A percentile compares a stretch with the other conserved stretches of the same genome.
Evolutionary conservation across 768 basidiomycete species (phyloP).

Genomic region (Omphalotus guepiniiformis): DNA sequence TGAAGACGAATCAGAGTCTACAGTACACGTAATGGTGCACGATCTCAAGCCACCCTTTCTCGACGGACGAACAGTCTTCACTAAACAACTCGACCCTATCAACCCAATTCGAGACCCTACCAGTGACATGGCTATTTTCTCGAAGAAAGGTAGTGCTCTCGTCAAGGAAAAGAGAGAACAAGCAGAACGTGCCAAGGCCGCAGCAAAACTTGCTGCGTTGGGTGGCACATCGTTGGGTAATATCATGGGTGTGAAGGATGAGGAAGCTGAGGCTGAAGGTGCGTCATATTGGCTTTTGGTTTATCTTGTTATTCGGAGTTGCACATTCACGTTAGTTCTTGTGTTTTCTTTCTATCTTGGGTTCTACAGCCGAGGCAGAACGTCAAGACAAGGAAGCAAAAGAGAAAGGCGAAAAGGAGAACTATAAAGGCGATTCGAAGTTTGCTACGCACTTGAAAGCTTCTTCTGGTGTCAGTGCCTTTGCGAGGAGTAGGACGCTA

Average conservation of each 20-base stretch:
- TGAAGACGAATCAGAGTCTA: constrained; percentile 93
- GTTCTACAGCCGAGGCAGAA: constrained; percentile 51
- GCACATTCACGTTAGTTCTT: constrained; percentile 64
- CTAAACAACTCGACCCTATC: constrained; percentile 94
- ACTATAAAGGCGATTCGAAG: constrained; percentile 93
- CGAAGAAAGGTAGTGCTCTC: constrained; percentile 92
- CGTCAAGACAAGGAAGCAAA: constrained; percentile 43
- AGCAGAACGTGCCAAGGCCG: constrained; percentile 92
- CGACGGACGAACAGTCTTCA: constrained; percentile 93
- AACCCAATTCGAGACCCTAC: constrained; percentile 93
- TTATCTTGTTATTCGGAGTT: constrained; percentile 40
- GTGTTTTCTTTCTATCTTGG: constrained; percentile 38
- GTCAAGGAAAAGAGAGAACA: constrained; percentile 97
- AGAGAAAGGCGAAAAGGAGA: constrained; percentile 53
- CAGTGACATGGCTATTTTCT: constrained; percentile 93
- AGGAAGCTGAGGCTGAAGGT: constrained; percentile 91
- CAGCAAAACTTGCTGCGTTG: constrained; percentile 88
- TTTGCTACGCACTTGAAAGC: constrained; percentile 93
- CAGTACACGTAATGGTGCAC: constrained; percentile 96
- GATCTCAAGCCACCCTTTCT: constrained; percentile 97
- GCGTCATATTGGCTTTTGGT: constrained; percentile 30
- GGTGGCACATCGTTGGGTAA: constrained; percentile 96
- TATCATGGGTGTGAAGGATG: constrained; percentile 95
- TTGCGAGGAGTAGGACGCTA: constrained; percentile 76
- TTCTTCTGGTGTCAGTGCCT: constrained; percentile 71